Evolutionary conservation across 805 yeast genomes (phyloP).

Genomic region (Priceomyces castillae): DNA sequence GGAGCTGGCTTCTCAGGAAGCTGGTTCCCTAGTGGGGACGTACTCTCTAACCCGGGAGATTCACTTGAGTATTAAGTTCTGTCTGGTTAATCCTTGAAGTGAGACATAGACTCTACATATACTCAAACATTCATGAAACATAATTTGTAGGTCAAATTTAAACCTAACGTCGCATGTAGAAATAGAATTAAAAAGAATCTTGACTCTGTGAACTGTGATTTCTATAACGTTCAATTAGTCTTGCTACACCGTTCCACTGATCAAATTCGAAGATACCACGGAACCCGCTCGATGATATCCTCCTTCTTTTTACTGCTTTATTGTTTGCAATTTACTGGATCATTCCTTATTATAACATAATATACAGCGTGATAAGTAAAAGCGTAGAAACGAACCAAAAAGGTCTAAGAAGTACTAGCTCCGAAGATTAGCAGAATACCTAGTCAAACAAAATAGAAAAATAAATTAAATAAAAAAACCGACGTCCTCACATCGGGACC

Average conservation of each 20-base stretch:
- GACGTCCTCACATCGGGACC: background rate
- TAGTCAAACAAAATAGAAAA: conserved; percentile 1
- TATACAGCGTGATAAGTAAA: conserved; percentile 7
- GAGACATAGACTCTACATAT: conserved; percentile 18
- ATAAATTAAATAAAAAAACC: background rate
- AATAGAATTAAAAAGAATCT: too few relatives aligned
- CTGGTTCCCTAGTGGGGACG: conserved; percentile 21
- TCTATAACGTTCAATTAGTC: too few relatives aligned
- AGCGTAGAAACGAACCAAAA: background rate
- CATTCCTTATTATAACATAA: conserved; percentile 5
- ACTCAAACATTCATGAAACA: conserved; percentile 14
- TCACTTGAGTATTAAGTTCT: conserved; percentile 15
- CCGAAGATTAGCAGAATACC: conserved; percentile 1
- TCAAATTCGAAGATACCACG: too few relatives aligned
- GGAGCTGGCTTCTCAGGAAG: conserved; percentile 8
- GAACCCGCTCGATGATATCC: too few relatives aligned
- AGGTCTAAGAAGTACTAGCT: background rate
- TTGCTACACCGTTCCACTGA: too few relatives aligned
- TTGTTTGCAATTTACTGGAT: background rate
- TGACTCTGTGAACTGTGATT: too few relatives aligned
- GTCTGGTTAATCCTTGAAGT: conserved; percentile 13
- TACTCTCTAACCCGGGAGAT: conserved; percentile 30
- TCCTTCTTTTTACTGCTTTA: too few relatives aligned
- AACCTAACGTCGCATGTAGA: background rate
- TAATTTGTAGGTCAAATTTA: background rate